Percentiles rank a stretch among this genome's conserved stretches.
phyloP scores from a whole-genome alignment of 495 filamentous ascomycete species.

The Cetradonia linearis region DNA sequence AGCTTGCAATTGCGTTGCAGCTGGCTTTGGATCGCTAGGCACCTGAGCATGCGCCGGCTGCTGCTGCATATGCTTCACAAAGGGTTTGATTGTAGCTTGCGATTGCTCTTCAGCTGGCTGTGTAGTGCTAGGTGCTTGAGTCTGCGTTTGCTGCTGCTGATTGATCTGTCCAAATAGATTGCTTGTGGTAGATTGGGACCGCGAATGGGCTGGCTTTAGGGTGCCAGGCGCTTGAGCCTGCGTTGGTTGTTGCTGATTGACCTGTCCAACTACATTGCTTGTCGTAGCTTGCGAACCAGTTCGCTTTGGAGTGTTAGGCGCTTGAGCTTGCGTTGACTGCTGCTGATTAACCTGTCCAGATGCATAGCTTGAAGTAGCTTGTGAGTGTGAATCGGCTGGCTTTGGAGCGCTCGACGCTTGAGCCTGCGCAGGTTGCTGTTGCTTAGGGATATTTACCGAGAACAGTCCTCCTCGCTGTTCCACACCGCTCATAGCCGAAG shows the following conservation, averaged over 20 bases:
- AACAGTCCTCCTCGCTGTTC: background rate
- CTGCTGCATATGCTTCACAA: too few species aligned
- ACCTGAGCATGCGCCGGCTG: background rate
- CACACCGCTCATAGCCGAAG: background rate
- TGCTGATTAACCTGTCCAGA: conserved; percentile 10
- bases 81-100: background rate
- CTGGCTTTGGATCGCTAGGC: background rate
- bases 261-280: background rate
- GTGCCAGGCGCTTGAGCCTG: background rate
- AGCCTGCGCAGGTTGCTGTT: background rate
- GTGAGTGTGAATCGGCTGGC: background rate
- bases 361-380: background rate
- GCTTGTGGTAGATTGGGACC: conserved; percentile 1
- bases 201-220: background rate
- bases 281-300: conserved; percentile 6
- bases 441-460: background rate
- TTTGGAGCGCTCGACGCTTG: background rate
- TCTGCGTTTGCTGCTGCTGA: background rate
- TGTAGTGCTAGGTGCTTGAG: background rate
- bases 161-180: too few species aligned
- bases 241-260: background rate
- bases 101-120: background rate
- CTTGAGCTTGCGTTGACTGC: background rate
- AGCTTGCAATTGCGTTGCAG: background rate
- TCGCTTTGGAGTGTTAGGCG: conserved; percentile 8